Evolutionary conservation across 1,139 yeast species (phyloP), one percentile per base, ranked within the genome.

Genomic region (Taphrina pruni): DNA sequence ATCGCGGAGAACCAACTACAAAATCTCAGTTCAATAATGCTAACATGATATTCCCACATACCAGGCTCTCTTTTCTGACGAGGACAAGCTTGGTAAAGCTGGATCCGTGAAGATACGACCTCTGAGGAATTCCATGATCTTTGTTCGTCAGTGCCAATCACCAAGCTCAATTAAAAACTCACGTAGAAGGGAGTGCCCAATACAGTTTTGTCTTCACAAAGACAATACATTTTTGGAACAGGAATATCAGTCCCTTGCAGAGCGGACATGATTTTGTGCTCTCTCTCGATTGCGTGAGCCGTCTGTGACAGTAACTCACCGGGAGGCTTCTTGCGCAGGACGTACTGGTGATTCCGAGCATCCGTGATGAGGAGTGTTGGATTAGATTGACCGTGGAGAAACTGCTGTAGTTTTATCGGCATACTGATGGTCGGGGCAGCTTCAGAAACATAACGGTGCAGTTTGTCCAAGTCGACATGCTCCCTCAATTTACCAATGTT

Each of bases 211-310:
- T 83, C 82, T 69, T 82, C 82, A 70, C 88, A 87, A 41, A 90
- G 77, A 1, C 90, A 93, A 65, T 89, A 80, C 2, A 90, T 87
- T 80, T 81, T 82, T 0, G 90, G 88, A 57, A 88, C 86, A 20
- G 88, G 88, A 0, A 87, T 87, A 61, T 72, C 66, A 21, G 78
- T 75, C 43, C 75, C 77, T 39, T 70, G 66, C 36, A 74, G 70
- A 1, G 86, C 86, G 66, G 81, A 80, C 55, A 87, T 77, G 76
- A 87, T 82, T 76, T 81, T 81, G 74, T 84, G 87, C 74, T 87
- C 90, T 41, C 90, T 76, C 74, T 87, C 90, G 46, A 87, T 84
- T 6, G 89, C 86, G 76, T 87, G 90, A 0, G 90, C 89, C 9
- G 87, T 83, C 72, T 81, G 83, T 39, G 87, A 84, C 26, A 86